phyloP scores from a whole-genome alignment of 306 rosid species.

The Casuarina equisetifolia region DNA sequence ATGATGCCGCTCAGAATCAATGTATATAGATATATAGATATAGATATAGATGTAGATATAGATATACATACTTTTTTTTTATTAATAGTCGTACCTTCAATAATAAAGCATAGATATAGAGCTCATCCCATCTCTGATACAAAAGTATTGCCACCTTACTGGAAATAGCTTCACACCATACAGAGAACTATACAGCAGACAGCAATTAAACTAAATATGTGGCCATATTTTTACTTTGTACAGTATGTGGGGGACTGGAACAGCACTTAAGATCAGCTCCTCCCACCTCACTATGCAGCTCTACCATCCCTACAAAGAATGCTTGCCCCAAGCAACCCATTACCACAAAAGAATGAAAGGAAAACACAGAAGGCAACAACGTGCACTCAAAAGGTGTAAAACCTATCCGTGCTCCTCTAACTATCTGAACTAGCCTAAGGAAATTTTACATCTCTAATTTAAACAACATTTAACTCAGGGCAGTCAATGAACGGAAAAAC shows the following conservation, averaged over 20 bases:
- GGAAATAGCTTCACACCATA: background rate
- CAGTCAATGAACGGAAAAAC: conserved; percentile 21
- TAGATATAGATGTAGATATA: too few species aligned
- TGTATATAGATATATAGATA: too few species aligned
- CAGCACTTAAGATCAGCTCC: conserved; percentile 34
- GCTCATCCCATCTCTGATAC: too few species aligned
- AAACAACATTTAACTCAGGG: conserved; percentile 34
- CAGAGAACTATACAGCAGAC: conserved; percentile 12
- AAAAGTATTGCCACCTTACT: too few species aligned
- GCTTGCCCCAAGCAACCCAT: conserved; percentile 37
- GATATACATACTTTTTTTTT: too few species aligned
- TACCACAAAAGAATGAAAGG: conserved; percentile 21
- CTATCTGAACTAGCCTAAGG: conserved; percentile 39
- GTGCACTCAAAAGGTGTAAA: conserved; percentile 30
- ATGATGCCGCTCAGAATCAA: too few species aligned
- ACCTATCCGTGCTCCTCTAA: conserved; percentile 44
- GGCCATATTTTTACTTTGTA: conserved; percentile 27
- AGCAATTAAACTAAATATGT: conserved; percentile 23
- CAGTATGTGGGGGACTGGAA: conserved; percentile 26
- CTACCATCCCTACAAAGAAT: conserved; percentile 38
- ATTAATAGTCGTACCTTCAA: too few species aligned
- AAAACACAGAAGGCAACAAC: conserved; percentile 29
- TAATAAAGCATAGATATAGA: too few species aligned
- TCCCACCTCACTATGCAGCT: conserved; percentile 38
- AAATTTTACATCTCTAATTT: conserved; percentile 46